Percentiles rank a stretch among this genome's conserved stretches.
Conservation (phyloP, 179 eudicot species). For the Silene coronaria region DNA sequence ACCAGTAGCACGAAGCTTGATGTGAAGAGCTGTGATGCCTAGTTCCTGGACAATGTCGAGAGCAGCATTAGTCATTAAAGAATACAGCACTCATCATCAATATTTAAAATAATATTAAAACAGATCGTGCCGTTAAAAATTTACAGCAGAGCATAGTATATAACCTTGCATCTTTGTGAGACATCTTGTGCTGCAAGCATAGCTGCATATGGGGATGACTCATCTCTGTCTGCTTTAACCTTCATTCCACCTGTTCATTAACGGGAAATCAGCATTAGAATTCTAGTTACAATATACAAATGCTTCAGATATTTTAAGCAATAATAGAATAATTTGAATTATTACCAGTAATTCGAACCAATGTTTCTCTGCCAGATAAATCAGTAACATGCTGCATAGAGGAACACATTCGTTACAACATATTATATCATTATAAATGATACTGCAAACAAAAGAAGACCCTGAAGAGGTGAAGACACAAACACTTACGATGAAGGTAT, state of each 20-base stretch:
- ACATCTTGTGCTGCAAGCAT: constrained; percentile 92
- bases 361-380: constrained; percentile 13
- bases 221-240: constrained; percentile 14
- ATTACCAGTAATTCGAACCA: constrained; percentile 13
- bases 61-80: not conserved
- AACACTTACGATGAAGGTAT: constrained; percentile 9
- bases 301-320: not conserved
- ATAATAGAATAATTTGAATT: not conserved
- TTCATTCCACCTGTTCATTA: constrained; percentile 8
- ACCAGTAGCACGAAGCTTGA: constrained; percentile 61
- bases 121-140: too few species aligned
- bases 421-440: not conserved
- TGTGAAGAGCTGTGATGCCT: constrained; percentile 67
- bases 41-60: constrained; percentile 27
- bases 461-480: not conserved
- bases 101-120: too few species aligned
- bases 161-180: constrained; percentile 53
- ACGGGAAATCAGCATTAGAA: not conserved
- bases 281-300: not conserved
- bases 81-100: not conserved
- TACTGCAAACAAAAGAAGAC: not conserved
- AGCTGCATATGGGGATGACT: constrained; percentile 49
- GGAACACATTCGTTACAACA: not conserved
- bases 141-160: too few species aligned
- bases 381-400: constrained; percentile 13